Percentiles rank a stretch among this genome's conserved stretches.
phyloP scores from a whole-genome alignment of 352 stramenopile species.

The Pythium brassicae region DNA sequence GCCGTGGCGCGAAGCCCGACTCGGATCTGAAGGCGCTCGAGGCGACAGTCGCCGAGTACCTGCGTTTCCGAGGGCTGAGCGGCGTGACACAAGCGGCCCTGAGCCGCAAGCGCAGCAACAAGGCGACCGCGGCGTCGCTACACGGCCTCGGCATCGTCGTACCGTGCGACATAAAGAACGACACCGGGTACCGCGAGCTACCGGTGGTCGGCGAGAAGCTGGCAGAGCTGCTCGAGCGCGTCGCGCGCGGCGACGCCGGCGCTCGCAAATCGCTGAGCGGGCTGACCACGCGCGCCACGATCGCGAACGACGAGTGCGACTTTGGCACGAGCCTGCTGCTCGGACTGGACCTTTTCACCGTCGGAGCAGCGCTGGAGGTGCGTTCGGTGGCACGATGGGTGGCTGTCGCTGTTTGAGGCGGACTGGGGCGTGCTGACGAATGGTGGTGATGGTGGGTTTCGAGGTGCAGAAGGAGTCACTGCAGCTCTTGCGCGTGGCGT shows the following conservation, averaged over 20 bases:
- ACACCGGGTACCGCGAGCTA: constrained; percentile 48
- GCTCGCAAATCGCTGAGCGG: constrained; percentile 37
- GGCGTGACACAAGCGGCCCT: constrained; percentile 12
- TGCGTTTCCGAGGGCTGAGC: not conserved
- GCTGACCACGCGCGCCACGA: constrained; percentile 59
- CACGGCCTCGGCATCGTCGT: constrained; percentile 50
- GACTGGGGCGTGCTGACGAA: not conserved
- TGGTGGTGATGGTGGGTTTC: not conserved
- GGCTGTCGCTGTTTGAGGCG: no score
- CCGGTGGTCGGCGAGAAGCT: constrained; percentile 31
- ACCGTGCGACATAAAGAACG: constrained; percentile 40
- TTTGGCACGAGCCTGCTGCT: constrained; percentile 63
- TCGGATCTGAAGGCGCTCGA: not conserved
- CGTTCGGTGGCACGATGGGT: not conserved
- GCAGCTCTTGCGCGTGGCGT: constrained; percentile 16
- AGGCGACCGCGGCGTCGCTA: constrained; percentile 31
- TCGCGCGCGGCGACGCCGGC: constrained; percentile 13
- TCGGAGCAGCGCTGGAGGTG: constrained; percentile 32
- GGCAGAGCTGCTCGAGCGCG: constrained; percentile 23
- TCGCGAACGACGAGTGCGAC: constrained; percentile 67
- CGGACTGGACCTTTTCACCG: constrained; percentile 54
- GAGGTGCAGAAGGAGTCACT: constrained; percentile 15
- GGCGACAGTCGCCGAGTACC: constrained; percentile 2
- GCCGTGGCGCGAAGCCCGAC: not conserved
- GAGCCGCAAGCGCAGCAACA: constrained; percentile 23